Percentiles rank a stretch among this genome's conserved stretches.
These are phyloP conservation scores for Volvariella volvacea DNA, from an alignment of 1,284 basidiomycete genomes.

Conservation along the genomic window DNA sequence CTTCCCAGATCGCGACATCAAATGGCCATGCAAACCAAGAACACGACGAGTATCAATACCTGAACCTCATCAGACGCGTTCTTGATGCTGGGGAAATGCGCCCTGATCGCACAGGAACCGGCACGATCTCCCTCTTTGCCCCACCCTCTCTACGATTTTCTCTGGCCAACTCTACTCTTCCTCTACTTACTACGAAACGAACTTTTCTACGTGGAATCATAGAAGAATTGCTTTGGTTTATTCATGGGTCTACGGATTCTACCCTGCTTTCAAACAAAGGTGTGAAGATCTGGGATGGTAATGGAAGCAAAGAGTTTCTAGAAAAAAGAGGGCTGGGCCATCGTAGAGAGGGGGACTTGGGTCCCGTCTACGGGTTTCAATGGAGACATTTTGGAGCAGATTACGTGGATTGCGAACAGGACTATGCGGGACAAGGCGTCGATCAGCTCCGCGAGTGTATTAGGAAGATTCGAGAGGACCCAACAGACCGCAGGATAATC, in stretches of 20 bases:
- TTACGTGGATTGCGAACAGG: slow-evolving; percentile 77
- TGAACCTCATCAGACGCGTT: slow-evolving; percentile 72
- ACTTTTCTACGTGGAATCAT: slow-evolving; percentile 90
- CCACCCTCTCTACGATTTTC: slow-evolving; percentile 86
- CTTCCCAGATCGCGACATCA: too few relatives aligned
- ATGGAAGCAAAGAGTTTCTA: slow-evolving; percentile 85
- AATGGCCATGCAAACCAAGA: slow-evolving; percentile 5
- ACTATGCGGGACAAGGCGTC: slow-evolving; percentile 87
- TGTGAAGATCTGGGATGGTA: slow-evolving; percentile 97
- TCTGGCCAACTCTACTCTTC: slow-evolving; percentile 66
- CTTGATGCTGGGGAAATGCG: slow-evolving; percentile 71
- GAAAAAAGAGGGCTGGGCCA: slow-evolving; percentile 79
- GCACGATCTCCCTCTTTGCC: slow-evolving; percentile 86
- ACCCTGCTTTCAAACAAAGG: slow-evolving; percentile 75
- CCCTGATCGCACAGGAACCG: slow-evolving; percentile 89
- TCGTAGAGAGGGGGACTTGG: slow-evolving; percentile 88
- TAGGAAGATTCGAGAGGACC: slow-evolving; percentile 87
- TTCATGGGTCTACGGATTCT: slow-evolving; percentile 82
- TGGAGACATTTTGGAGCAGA: slow-evolving; percentile 97
- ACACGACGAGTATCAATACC: slow-evolving; percentile 86
- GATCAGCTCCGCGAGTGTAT: slow-evolving; percentile 91
- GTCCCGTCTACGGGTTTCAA: slow-evolving; percentile 97
- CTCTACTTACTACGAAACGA: slow-evolving; percentile 92
- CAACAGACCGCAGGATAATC: slow-evolving; percentile 94
- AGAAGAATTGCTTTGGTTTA: slow-evolving; percentile 96